phyloP scores from a whole-genome alignment of 2,329 filamentous ascomycete species.

The Ceratocystis destructans region DNA sequence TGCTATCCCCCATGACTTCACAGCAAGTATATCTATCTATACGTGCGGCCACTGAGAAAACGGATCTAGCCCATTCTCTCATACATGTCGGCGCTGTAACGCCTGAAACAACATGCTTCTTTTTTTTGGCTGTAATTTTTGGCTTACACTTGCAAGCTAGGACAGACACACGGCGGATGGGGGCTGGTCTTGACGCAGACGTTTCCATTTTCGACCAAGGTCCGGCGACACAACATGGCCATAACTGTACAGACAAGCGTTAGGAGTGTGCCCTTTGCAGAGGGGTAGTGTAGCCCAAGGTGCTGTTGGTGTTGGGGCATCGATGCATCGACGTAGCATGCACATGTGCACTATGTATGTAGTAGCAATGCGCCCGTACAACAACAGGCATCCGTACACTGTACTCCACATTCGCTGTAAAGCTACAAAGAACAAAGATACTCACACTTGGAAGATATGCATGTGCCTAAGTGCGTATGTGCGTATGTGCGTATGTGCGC shows the following conservation, averaged over 20 bases:
- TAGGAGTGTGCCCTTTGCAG: neutral
- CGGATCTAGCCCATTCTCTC: neutral
- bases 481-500: too few species aligned
- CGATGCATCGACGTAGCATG: neutral
- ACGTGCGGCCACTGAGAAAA: neutral
- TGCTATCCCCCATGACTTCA: too few species aligned
- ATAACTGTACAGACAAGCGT: neutral
- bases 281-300: neutral
- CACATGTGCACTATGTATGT: neutral
- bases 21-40: neutral
- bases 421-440: too few species aligned
- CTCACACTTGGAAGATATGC: too few species aligned
- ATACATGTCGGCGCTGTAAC: neutral
- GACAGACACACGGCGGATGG: conserved; percentile 20
- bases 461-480: too few species aligned
- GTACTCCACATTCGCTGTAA: too few species aligned
- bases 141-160: conserved; percentile 14
- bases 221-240: neutral
- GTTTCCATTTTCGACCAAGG: neutral
- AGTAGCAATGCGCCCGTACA: too few species aligned
- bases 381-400: too few species aligned
- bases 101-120: neutral
- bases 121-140: neutral
- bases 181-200: neutral
- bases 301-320: neutral